phyloP scores from a whole-genome alignment of 805 yeast species.

The Candida orba region DNA sequence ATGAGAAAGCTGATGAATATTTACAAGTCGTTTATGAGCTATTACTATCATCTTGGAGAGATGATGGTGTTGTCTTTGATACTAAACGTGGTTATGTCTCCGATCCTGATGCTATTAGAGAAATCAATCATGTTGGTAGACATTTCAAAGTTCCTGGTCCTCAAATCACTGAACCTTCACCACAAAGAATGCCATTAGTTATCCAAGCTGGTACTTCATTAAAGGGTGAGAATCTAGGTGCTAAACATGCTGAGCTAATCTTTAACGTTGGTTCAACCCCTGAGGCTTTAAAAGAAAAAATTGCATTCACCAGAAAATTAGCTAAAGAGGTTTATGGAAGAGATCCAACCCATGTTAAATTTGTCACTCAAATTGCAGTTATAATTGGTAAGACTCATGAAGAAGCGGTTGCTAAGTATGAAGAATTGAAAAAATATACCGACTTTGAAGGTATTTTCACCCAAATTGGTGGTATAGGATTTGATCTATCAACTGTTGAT shows the following conservation, averaged over 20 bases:
- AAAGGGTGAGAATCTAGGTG: slow-evolving; percentile 30
- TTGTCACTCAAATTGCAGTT: slow-evolving; percentile 4
- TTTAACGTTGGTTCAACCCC: slow-evolving; percentile 29
- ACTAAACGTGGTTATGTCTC: slow-evolving; percentile 22
- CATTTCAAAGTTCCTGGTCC: slow-evolving; percentile 28
- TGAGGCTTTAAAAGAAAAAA: slow-evolving; percentile 17
- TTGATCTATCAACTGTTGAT: slow-evolving; percentile 31
- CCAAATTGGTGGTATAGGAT: slow-evolving; percentile 33
- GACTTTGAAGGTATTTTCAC: slow-evolving; percentile 34
- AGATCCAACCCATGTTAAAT: slow-evolving; percentile 13
- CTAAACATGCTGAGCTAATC: slow-evolving; percentile 32
- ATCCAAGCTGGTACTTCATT: slow-evolving; percentile 34
- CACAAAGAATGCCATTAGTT: slow-evolving; percentile 32
- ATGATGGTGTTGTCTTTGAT: slow-evolving; percentile 23
- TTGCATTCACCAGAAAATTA: slow-evolving; percentile 21
- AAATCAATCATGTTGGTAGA: slow-evolving; percentile 24
- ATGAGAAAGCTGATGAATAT: slow-evolving; percentile 34
- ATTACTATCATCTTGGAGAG: slow-evolving; percentile 35
- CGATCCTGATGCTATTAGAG: slow-evolving; percentile 28
- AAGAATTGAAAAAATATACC: slow-evolving; percentile 24
- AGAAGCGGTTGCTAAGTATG: slow-evolving; percentile 28
- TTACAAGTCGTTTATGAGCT: slow-evolving; percentile 32
- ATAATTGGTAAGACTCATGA: slow-evolving; percentile 32
- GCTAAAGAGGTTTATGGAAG: slow-evolving; percentile 25
- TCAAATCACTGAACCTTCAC: slow-evolving; percentile 31